A percentile compares a stretch with the other conserved stretches of the same genome.
Conservation (phyloP, 352 stramenopile species). For the Globisporangium iwayamae region DNA sequence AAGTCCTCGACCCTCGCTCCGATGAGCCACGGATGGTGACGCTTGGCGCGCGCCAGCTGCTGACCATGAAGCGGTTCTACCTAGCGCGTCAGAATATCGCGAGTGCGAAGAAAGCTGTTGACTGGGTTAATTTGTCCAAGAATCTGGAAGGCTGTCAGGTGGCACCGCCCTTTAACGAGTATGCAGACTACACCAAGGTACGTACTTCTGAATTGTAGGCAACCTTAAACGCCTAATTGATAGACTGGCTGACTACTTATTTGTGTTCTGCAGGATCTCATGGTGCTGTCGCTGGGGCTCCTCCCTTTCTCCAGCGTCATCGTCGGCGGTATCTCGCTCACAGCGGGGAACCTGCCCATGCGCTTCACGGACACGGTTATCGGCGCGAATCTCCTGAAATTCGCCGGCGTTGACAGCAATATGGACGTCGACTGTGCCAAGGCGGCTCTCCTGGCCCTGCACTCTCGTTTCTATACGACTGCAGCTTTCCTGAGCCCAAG, state of each 20-base stretch:
- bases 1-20: neutral
- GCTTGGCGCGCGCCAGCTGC: slow-evolving; percentile 1
- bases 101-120: neutral
- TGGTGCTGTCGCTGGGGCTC: neutral
- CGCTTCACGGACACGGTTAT: slow-evolving; percentile 13
- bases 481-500: slow-evolving; percentile 5
- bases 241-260: neutral
- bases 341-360: neutral
- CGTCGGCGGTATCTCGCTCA: neutral
- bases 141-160: neutral
- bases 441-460: slow-evolving; percentile 3
- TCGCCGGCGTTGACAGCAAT: neutral
- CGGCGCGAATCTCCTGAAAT: neutral
- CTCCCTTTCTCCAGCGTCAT: neutral
- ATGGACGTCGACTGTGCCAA: slow-evolving; percentile 13
- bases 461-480: slow-evolving; percentile 5
- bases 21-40: neutral
- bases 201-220: neutral
- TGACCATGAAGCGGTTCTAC: slow-evolving; percentile 8
- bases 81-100: slow-evolving; percentile 1
- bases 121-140: neutral
- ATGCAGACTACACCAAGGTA: slow-evolving; percentile 4
- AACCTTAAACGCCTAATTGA: neutral
- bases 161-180: neutral
- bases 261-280: neutral